Evolutionary conservation across 768 basidiomycete genomes (phyloP).

Genomic region (Kwoniella heveanensis): DNA sequence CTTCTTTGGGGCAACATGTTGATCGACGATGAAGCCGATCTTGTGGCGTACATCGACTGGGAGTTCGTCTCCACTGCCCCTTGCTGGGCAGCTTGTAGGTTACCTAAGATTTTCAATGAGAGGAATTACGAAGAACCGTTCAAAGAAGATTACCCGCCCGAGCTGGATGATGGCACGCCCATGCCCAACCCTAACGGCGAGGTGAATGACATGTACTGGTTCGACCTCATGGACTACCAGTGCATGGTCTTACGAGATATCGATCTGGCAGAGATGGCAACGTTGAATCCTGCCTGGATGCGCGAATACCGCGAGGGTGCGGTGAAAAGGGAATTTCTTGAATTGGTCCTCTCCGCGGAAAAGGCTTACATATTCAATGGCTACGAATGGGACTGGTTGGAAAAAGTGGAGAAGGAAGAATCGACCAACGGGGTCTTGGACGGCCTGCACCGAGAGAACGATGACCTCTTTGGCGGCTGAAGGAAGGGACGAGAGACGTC

Average conservation of each 20-base stretch:
- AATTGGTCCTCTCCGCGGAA: neutral
- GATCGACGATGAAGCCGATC: neutral
- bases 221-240: neutral
- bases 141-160: neutral
- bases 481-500: too few species aligned
- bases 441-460: too few species aligned
- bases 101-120: neutral
- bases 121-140: neutral
- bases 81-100: neutral
- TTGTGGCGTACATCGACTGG: neutral
- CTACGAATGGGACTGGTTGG: neutral
- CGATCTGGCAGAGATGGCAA: neutral
- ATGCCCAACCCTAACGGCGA: neutral
- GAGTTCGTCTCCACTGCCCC: neutral
- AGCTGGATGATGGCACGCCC: neutral
- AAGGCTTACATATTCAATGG: neutral
- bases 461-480: too few species aligned
- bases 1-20: neutral
- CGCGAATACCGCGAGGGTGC: neutral
- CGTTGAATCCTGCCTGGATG: neutral
- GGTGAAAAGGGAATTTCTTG: neutral
- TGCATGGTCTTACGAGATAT: neutral
- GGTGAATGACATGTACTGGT: neutral
- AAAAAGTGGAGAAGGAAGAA: neutral
- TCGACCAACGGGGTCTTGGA: neutral